A percentile compares a stretch with the other conserved stretches of the same genome.
These are phyloP conservation scores for Gracilaria gracilis DNA, from an alignment of 23 red algal genomes.

Conservation along the genomic window DNA sequence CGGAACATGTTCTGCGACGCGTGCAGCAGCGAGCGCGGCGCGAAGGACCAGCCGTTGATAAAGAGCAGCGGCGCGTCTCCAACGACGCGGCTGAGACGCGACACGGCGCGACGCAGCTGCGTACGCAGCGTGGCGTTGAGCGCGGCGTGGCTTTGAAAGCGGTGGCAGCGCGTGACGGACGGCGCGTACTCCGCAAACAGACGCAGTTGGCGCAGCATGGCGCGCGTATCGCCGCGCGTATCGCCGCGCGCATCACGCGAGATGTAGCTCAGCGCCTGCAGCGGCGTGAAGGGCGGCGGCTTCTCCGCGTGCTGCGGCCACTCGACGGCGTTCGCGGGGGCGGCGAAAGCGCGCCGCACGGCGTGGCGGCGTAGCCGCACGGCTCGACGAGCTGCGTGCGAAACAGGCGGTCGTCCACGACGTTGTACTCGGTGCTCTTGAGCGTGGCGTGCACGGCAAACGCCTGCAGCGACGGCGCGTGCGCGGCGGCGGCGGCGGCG, in stretches of 20 bases:
- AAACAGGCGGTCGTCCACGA: conserved; percentile 73
- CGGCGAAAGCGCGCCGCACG: neutral
- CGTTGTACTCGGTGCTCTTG: conserved; percentile 89
- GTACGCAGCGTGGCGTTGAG: neutral
- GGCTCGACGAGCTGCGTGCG: conserved; percentile 56
- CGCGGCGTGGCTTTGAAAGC: neutral
- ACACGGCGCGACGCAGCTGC: neutral
- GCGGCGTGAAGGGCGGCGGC: neutral
- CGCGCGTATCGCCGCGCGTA: too few species aligned
- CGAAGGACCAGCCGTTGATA: conserved; percentile 33
- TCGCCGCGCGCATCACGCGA: neutral
- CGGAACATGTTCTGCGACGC: conserved; percentile 32
- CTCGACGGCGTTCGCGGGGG: too few species aligned
- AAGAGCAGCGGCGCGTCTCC: conserved; percentile 15
- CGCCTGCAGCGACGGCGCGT: conserved; percentile 61
- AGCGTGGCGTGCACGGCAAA: conserved; percentile 74
- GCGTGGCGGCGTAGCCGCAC: conserved; percentile 33
- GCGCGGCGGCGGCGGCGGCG: too few species aligned
- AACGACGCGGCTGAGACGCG: neutral
- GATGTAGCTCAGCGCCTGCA: neutral
- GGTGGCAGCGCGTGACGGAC: conserved; percentile 13
- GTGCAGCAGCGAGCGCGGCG: conserved; percentile 5
- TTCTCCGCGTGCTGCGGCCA: neutral
- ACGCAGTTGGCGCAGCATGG: neutral
- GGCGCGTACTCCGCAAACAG: conserved; percentile 51